Percentiles rank a stretch among this genome's conserved stretches.
phyloP scores from a whole-genome alignment of 1,284 basidiomycete species.

The Apiotrichum veenhuisii region DNA sequence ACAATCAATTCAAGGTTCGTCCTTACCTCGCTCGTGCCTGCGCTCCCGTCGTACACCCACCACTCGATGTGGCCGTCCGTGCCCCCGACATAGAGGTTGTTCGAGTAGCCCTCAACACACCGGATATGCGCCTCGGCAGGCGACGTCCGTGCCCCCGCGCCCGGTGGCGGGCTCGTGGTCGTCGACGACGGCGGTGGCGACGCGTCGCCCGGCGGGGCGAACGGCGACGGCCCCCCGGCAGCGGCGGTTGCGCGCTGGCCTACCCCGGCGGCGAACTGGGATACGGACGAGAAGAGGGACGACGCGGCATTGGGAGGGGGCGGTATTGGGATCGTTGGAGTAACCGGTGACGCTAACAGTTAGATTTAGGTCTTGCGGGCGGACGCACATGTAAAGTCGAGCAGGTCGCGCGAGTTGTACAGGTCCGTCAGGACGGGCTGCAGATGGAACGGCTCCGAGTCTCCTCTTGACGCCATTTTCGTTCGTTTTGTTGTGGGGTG shows the following conservation, averaged over 20 bases:
- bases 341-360: conserved; percentile 10
- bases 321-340: neutral
- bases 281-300: conserved; percentile 36
- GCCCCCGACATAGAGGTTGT: conserved; percentile 48
- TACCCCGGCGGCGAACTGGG: conserved; percentile 38
- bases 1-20: neutral
- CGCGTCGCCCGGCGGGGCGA: neutral
- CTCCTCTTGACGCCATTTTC: neutral
- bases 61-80: conserved; percentile 49
- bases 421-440: conserved; percentile 41
- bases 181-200: conserved; percentile 1
- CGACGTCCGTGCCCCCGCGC: neutral
- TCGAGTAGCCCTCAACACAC: conserved; percentile 47
- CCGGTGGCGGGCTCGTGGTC: conserved; percentile 8
- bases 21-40: conserved; percentile 29
- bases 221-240: conserved; percentile 10
- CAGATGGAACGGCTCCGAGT: conserved; percentile 32
- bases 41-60: conserved; percentile 43
- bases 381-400: conserved; percentile 29
- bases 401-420: conserved; percentile 38
- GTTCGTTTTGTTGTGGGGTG: neutral
- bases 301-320: conserved; percentile 6
- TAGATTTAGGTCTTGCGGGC: neutral
- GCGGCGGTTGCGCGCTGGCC: conserved; percentile 32
- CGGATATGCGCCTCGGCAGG: conserved; percentile 25